These are phyloP conservation scores for Cyclotella baltica DNA, from an alignment of 108 stramenopile species.

Conservation along the genomic window DNA sequence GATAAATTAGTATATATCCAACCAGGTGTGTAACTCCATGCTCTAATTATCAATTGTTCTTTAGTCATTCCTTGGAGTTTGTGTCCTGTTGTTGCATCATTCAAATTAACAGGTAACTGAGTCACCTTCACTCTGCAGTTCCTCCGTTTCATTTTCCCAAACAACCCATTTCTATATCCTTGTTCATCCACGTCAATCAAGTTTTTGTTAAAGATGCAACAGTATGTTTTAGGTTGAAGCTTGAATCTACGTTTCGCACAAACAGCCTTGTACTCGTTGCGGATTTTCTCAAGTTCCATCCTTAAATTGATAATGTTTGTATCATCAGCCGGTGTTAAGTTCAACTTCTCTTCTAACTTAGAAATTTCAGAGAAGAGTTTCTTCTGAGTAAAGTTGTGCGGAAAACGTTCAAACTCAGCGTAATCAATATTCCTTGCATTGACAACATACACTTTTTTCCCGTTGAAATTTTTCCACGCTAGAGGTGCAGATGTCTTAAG, in stretches of 20 bases:
- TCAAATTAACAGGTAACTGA: constrained; percentile 12
- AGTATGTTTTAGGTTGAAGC: neutral
- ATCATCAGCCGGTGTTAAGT: neutral
- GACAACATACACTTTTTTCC: constrained; percentile 6
- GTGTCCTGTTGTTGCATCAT: constrained; percentile 25
- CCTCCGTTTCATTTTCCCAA: neutral
- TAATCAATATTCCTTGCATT: neutral
- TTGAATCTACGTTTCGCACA: neutral
- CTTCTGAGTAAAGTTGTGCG: neutral
- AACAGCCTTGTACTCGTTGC: neutral
- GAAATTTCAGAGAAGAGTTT: no score
- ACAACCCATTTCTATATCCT: neutral
- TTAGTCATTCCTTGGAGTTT: constrained; percentile 32
- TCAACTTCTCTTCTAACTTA: neutral
- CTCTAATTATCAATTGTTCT: constrained; percentile 1
- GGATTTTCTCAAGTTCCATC: no score
- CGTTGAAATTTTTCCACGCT: constrained; percentile 8
- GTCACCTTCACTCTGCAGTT: neutral
- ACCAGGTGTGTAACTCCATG: constrained; percentile 6
- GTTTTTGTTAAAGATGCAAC: no score
- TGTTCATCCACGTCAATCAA: no score
- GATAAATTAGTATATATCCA: constrained; percentile 27
- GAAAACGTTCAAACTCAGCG: constrained; percentile 9
- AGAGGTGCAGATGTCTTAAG: neutral
- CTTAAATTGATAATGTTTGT: neutral